Evolutionary conservation across 495 filamentous ascomycete genomes (phyloP), one percentile per base, ranked within the genome.

Genomic region (Geopyxis carbonaria): DNA sequence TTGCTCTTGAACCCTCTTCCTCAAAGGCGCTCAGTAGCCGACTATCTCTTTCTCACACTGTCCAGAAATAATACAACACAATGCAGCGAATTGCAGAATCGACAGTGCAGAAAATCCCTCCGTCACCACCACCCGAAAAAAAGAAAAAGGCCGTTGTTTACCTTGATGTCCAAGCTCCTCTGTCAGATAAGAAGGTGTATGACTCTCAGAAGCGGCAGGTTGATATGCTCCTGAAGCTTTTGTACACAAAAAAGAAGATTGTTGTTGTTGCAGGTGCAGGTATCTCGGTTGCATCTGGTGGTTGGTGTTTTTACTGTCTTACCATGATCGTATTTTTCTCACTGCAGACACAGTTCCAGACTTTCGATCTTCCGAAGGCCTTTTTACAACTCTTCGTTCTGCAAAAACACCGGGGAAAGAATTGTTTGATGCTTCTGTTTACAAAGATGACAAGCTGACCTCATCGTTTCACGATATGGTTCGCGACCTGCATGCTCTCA

Each of bases 341-440:
- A 15, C 20, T 31, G 31, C 44, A 22, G 4, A 14, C 41, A 46
- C 53, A 93, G 85, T 97, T 50, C 91, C 91, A 57, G 89, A 97
- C 56, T 97, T 97, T 55, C 83, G 89, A 45, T 95, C 89, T 3
- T 73, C 76, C 0, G 76, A 70, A 43, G 89, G 89, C 16, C 69
- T 97, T 2, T 97, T 97, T 60, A 75, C 73, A 35, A 78, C 75
- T 11, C 64, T 93, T 22, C 75, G 78, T 18, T 76, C 73, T 35
- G 76, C 92, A 46, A 94, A 91, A 59, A 75, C 80, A 16, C 92
- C 87, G 0, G 89, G 89, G 19, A 94, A 97, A 60, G 75, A 92
- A 48, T 69, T 97, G 2, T 95, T 97, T 48, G 89, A 97, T 64
- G 89, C 89, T 34, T 91, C 87, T 2, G 89, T 97, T 43, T 97